phyloP scores from a whole-genome alignment of 805 yeast species.

The Kluyveromyces siamensis region DNA sequence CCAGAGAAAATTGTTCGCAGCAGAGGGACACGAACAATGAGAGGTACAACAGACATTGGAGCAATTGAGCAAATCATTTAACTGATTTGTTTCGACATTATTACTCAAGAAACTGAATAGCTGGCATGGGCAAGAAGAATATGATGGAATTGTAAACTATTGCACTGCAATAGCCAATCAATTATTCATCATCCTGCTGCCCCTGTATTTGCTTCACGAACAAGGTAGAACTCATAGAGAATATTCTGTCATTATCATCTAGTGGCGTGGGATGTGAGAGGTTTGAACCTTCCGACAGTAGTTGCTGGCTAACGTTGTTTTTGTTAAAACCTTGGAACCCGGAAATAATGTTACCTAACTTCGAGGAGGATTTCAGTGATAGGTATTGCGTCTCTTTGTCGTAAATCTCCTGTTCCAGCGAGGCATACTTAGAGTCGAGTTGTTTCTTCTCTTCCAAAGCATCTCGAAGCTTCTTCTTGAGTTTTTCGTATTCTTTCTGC shows the following conservation, averaged over 20 bases:
- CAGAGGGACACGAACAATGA: too few species aligned
- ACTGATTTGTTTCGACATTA: too few species aligned
- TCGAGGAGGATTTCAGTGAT: slow-evolving; percentile 26
- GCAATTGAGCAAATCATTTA: too few species aligned
- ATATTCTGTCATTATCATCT: slow-evolving; percentile 72
- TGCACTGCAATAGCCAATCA: too few species aligned
- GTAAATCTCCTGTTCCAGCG: slow-evolving; percentile 69
- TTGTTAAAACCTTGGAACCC: slow-evolving; percentile 82
- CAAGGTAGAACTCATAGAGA: slow-evolving; percentile 65
- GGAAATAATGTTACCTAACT: slow-evolving; percentile 63
- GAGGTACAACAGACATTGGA: too few species aligned
- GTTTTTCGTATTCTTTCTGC: slow-evolving; percentile 47
- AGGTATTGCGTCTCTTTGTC: slow-evolving; percentile 72
- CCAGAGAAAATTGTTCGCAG: too few species aligned
- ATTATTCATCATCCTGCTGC: slow-evolving; percentile 3
- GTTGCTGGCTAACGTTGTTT: slow-evolving; percentile 20
- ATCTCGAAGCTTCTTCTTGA: slow-evolving; percentile 58
- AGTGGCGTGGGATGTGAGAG: slow-evolving; percentile 22
- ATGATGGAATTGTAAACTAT: too few species aligned
- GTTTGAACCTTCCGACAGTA: slow-evolving; percentile 34
- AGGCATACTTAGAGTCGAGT: slow-evolving; percentile 53
- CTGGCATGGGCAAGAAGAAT: too few species aligned
- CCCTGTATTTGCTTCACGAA: slow-evolving; percentile 46
- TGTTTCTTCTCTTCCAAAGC: slow-evolving; percentile 52
- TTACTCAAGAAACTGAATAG: too few species aligned